Conservation (phyloP, 306 rosid genomes). For the Cicer yamashitae region DNA sequence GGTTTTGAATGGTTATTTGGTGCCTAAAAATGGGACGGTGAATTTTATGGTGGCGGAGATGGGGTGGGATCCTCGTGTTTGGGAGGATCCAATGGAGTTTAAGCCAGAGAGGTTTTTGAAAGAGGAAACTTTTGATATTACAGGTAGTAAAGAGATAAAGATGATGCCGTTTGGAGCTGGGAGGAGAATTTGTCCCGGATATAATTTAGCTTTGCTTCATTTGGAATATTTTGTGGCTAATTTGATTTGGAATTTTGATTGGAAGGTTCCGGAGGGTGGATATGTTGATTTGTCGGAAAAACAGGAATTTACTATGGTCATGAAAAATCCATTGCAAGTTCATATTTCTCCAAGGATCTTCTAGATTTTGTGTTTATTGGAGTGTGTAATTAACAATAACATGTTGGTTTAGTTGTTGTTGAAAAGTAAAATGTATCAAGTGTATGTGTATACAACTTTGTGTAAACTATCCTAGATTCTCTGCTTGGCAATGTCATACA, state of each 20-base stretch:
- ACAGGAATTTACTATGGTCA: constrained; percentile 48
- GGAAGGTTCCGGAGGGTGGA: constrained; percentile 35
- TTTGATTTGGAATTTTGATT: constrained; percentile 52
- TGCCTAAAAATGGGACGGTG: constrained; percentile 33
- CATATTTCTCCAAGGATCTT: constrained; percentile 42
- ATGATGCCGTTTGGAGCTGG: constrained; percentile 64
- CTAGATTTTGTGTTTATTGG: not conserved
- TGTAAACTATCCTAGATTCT: not conserved
- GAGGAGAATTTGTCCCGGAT: constrained; percentile 56
- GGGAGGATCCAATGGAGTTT: constrained; percentile 57
- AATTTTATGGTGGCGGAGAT: constrained; percentile 60
- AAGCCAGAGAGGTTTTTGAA: constrained; percentile 53
- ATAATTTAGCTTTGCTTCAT: constrained; percentile 45
- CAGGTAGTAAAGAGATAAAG: constrained; percentile 47
- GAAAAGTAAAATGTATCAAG: not conserved
- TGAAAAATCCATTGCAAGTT: constrained; percentile 51
- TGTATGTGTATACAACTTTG: not conserved
- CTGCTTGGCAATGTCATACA: not conserved
- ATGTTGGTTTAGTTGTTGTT: not conserved
- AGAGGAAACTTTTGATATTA: constrained; percentile 42
- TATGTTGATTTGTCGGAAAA: constrained; percentile 47
- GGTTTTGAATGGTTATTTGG: constrained; percentile 36
- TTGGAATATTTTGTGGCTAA: constrained; percentile 58
- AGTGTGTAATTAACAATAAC: not conserved
- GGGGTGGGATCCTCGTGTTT: constrained; percentile 54